Base-by-base conservation (phyloP, 805 yeast genomes). In the Suhomyces vadensis region DNA sequence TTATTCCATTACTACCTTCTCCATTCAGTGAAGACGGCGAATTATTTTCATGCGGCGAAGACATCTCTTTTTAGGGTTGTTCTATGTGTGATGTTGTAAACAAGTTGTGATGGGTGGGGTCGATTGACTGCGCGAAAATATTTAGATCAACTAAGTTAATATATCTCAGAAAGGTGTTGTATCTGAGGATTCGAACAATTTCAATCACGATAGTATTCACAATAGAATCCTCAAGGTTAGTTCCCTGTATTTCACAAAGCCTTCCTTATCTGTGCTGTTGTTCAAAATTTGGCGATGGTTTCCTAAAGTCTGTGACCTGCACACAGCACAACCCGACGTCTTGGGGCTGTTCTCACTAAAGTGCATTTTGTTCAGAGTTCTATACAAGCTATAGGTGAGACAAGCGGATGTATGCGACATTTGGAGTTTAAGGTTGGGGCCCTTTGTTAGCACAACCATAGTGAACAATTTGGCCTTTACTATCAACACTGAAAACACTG, bases 401-500 rank as follows among this genome's bases (percentile, higher is more conserved):
- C 14, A 29, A 14, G 33, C 33, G 9, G 33, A 29, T 29, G 10
- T 14, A 29, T 29, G 33, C 33, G 9, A n/a, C 10, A 25, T 16
- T 24, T 24, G 6, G 27, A 11, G 8, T 27, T 27, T 29, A 29
- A n/a, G 33, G 33, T 16, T 29, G 16, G 26, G 31, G 8, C n/a
- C 31, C 25, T 26, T 41, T 50, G 45, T 26, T 40, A 33, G 55
- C 26, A 65, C 88, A 82, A 2, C 82, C 82, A 53, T 78, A 83
- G 56, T 83, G 88, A 3, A 79, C 74, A 4, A 78, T 70, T 3
- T 61, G 57, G 21, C 64, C 66, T 36, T 72, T 67, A 0, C 77
- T 77, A 26, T 70, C 68, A 19, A 75, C 74, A 36, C 79, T 69
- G 24, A 82, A 63, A 1, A 84, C 79, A 37, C 79, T 73, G 48